phyloP scores from a whole-genome alignment of 2,329 filamentous ascomycete genomes.

The Aureobasidium subglaciale region DNA sequence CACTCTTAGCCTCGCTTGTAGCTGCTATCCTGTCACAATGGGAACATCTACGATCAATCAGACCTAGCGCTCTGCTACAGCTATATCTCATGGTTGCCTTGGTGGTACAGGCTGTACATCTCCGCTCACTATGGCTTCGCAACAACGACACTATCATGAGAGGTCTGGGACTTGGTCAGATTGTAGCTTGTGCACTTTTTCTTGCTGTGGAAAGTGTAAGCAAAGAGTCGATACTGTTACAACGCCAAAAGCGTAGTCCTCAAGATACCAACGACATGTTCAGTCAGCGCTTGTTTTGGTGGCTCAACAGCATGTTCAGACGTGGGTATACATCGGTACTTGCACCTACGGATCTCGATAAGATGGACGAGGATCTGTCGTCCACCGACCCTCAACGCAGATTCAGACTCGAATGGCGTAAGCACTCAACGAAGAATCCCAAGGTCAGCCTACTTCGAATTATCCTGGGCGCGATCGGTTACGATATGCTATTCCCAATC shows the following conservation, averaged over 20 bases:
- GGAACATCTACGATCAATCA: constrained; percentile 24
- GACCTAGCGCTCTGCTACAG: constrained; percentile 25
- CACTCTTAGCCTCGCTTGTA: constrained; percentile 21
- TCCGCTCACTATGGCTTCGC: constrained; percentile 24
- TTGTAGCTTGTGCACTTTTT: constrained; percentile 21
- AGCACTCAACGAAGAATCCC: constrained; percentile 16
- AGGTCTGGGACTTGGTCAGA: constrained; percentile 18
- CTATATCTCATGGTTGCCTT: constrained; percentile 26
- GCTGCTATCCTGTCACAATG: constrained; percentile 22
- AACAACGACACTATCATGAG: constrained; percentile 19
- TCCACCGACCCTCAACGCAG: constrained; percentile 18
- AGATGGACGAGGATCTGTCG: constrained; percentile 24
- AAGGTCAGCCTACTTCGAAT: constrained; percentile 17
- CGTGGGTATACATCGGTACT: constrained; percentile 23
- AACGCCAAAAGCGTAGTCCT: constrained; percentile 22
- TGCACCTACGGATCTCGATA: constrained; percentile 22
- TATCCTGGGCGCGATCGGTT: constrained; percentile 20
- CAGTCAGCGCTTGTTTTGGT: constrained; percentile 31
- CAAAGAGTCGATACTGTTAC: constrained; percentile 22
- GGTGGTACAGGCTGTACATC: constrained; percentile 23
- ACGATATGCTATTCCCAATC: constrained; percentile 22
- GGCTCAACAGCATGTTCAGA: constrained; percentile 31
- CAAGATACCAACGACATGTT: constrained; percentile 33
- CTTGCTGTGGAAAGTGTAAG: constrained; percentile 26
- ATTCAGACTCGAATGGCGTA: constrained; percentile 20